Evolutionary conservation across 2,329 filamentous ascomycete genomes (phyloP).

Genomic region (Mycosphaerelloides madeirae): DNA sequence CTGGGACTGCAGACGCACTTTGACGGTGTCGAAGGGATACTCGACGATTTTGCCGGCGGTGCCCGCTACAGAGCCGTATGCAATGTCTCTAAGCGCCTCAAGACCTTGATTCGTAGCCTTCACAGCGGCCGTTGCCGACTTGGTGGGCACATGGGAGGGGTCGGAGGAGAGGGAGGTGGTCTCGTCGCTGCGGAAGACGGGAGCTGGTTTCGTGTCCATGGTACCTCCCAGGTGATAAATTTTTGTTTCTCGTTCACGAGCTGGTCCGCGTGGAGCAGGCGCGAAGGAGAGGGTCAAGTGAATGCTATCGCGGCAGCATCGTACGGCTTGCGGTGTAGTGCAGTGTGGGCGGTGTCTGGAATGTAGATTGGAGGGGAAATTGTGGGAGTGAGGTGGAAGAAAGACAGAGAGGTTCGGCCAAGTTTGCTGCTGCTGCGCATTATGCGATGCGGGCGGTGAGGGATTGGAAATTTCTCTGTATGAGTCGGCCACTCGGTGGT

Average conservation of each 20-base stretch:
- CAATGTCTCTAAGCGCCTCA: constrained; percentile 78
- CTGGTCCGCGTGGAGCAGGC: constrained; percentile 5
- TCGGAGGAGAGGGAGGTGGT: no score
- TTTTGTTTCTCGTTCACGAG: no score
- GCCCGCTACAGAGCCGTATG: constrained; percentile 86
- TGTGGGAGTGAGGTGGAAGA: no score
- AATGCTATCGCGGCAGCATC: constrained; percentile 35
- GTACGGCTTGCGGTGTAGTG: constrained; percentile 7
- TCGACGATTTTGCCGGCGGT: constrained; percentile 93
- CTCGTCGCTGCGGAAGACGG: background rate
- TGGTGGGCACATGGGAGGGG: constrained; percentile 2
- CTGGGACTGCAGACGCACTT: constrained; percentile 95
- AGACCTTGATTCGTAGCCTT: constrained; percentile 40
- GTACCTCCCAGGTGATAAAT: no score
- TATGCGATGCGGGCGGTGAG: no score
- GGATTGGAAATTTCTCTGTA: no score
- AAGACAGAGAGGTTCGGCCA: no score
- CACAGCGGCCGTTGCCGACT: constrained; percentile 4
- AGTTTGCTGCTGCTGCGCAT: no score
- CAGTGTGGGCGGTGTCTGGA: no score
- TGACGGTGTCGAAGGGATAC: constrained; percentile 97
- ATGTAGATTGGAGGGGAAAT: no score
- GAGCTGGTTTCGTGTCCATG: constrained; percentile 17
- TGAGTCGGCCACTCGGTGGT: no score
- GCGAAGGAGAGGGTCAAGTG: constrained; percentile 7